Evolutionary conservation across 805 yeast species (phyloP).

Genomic region (Saccharomycopsis oosterbeekiorum): DNA sequence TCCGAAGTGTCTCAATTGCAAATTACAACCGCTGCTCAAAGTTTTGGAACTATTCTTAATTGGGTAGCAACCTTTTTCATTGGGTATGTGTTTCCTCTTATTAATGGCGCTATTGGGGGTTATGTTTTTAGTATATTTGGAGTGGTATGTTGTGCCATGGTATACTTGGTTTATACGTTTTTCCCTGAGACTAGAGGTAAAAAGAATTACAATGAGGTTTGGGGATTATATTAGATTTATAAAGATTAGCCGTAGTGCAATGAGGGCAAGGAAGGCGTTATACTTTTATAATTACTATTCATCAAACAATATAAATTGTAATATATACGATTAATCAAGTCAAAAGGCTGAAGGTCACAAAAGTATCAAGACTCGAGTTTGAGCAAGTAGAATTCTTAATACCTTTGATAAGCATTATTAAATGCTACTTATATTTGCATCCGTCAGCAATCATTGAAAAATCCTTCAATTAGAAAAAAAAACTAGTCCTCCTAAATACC

Average conservation of each 20-base stretch:
- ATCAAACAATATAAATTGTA: no score
- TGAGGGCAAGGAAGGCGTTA: no score
- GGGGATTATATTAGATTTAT: slow-evolving; percentile 31
- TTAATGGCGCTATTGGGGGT: slow-evolving; percentile 61
- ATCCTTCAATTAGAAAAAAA: no score
- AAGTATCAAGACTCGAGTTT: no score
- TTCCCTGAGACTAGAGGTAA: slow-evolving; percentile 77
- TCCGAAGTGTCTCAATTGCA: slow-evolving; percentile 80
- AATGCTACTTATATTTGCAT: no score
- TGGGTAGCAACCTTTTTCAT: slow-evolving; percentile 84
- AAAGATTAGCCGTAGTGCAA: background rate
- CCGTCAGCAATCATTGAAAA: no score
- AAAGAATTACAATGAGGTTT: slow-evolving; percentile 52
- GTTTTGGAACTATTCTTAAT: slow-evolving; percentile 84
- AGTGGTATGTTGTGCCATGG: slow-evolving; percentile 40
- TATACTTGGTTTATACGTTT: slow-evolving; percentile 33
- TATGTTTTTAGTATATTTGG: slow-evolving; percentile 70
- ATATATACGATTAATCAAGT: no score
- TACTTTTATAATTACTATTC: no score
- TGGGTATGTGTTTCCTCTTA: slow-evolving; percentile 71
- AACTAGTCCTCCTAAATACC: no score
- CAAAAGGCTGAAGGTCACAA: no score
- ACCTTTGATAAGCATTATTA: no score
- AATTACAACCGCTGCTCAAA: slow-evolving; percentile 81
- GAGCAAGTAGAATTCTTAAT: no score